Evolutionary conservation across 2,329 filamentous ascomycete species (phyloP), one percentile per base, ranked within the genome.

Genomic region (Colletotrichum sp.): DNA sequence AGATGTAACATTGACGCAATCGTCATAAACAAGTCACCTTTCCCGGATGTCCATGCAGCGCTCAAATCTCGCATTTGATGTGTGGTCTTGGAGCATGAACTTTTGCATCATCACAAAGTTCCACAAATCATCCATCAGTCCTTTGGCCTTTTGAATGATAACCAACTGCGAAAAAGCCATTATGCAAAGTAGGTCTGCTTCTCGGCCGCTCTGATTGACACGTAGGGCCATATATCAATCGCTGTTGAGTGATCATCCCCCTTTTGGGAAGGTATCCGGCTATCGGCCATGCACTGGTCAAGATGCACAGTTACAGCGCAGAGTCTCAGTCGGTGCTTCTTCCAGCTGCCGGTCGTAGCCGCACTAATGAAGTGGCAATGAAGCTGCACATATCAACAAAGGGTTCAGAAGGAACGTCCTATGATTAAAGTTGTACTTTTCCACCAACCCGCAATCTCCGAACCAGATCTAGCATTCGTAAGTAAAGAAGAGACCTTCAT

Each of bases 391-490:
- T 48, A n/a, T 48, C 43, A 2, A 21, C 18, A 48, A 48, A 21
- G 5, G 43, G 18, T 48, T 13, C 18, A 28, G 52, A 55, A 32
- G 28, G n/a, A 55, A 26, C 21, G 12, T 38, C 9, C 32, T 67
- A 21, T 61, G 26, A 36, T 21, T 72, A 67, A 68, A 55, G 64
- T 69, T 63, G 24, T 38, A 24, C 24, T 34, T 55, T 55, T 68
- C 65, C 43, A 16, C 24, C 5, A 26, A 21, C 26, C 34, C 43
- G 38, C 38, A 56, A 43, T 18, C n/a, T 32, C 58, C 24, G 65
- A 55, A 52, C 16, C 52, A 69, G 61, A 58, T 65, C 61, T 63
- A 24, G 18, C 43, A 26, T 38, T 65, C 43, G 28, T 14, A 32
- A 36, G 26, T 43, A 38, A 38, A 38, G 48, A 73, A 56, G 43